These are phyloP conservation scores for Colletotrichum spaethianum DNA, from an alignment of 2,329 filamentous ascomycete genomes.

Conservation along the genomic window DNA sequence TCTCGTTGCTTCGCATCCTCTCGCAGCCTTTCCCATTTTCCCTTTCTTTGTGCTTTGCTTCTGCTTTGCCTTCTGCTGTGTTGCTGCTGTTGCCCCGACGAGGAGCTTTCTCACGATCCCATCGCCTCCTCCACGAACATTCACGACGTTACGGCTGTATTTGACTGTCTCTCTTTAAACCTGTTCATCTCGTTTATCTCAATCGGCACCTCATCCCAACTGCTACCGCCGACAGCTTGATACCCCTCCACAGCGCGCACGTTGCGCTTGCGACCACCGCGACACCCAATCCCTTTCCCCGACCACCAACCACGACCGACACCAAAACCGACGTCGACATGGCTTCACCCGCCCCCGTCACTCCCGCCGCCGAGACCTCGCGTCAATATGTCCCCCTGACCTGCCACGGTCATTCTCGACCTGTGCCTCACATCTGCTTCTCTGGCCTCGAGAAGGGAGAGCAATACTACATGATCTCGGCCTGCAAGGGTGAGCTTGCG, in stretches of 20 bases:
- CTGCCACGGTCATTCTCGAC: constrained; percentile 93
- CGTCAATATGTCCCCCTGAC: constrained; percentile 87
- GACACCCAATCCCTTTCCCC: not conserved
- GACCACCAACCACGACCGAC: not conserved
- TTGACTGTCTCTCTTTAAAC: constrained; percentile 33
- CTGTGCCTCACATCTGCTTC: constrained; percentile 92
- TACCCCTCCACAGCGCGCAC: constrained; percentile 29
- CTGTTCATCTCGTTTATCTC: not conserved
- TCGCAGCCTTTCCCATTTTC: constrained; percentile 14
- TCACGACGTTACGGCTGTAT: constrained; percentile 41
- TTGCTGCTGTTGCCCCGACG: constrained; percentile 13
- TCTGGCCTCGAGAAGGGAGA: constrained; percentile 87
- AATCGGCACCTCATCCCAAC: not conserved
- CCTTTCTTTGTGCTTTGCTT: constrained; percentile 4
- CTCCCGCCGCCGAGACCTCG: constrained; percentile 26
- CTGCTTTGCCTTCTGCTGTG: not conserved
- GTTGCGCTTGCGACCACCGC: constrained; percentile 21
- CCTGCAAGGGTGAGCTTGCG: constrained; percentile 81
- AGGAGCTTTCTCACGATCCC: constrained; percentile 20
- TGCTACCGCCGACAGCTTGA: constrained; percentile 17
- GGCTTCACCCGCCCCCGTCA: constrained; percentile 16
- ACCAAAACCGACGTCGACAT: constrained; percentile 11
- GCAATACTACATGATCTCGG: constrained; percentile 92
- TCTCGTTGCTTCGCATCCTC: constrained; percentile 21
- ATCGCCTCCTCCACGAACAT: constrained; percentile 35